phyloP scores from a whole-genome alignment of 164 flowering plant species.

The Macadamia integrifolia region DNA sequence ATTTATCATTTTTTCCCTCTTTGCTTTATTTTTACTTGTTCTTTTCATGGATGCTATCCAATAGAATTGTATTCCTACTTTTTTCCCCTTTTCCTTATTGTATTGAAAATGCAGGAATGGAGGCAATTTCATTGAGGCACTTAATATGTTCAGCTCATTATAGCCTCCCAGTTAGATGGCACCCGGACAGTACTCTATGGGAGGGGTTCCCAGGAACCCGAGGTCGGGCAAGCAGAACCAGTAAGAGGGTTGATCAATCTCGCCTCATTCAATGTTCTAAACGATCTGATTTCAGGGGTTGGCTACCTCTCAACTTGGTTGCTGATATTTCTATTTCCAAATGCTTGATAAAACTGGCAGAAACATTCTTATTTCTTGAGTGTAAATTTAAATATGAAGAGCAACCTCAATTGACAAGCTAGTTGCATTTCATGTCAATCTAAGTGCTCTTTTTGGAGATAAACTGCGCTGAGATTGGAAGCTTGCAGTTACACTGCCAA shows the following conservation, averaged over 20 bases:
- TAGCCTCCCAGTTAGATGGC: conserved; percentile 7
- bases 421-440: too few relatives aligned
- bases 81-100: too few relatives aligned
- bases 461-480: too few relatives aligned
- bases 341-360: background rate
- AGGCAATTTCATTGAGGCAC: conserved; percentile 17
- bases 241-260: conserved; percentile 7
- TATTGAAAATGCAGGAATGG: conserved; percentile 13
- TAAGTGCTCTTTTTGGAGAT: too few relatives aligned
- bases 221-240: conserved; percentile 6
- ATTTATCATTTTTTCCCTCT: too few relatives aligned
- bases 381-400: background rate
- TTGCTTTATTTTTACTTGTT: too few relatives aligned
- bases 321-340: background rate
- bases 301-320: background rate
- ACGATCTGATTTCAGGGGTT: conserved; percentile 36
- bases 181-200: background rate
- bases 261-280: conserved; percentile 18
- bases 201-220: conserved; percentile 8
- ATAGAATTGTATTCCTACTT: too few relatives aligned
- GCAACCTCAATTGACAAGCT: background rate
- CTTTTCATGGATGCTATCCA: too few relatives aligned
- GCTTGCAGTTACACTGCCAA: too few relatives aligned
- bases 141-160: conserved; percentile 15
- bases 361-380: background rate